Evolutionary conservation across 208 protist species (phyloP).

Genomic region (Phytomonas sp.): DNA sequence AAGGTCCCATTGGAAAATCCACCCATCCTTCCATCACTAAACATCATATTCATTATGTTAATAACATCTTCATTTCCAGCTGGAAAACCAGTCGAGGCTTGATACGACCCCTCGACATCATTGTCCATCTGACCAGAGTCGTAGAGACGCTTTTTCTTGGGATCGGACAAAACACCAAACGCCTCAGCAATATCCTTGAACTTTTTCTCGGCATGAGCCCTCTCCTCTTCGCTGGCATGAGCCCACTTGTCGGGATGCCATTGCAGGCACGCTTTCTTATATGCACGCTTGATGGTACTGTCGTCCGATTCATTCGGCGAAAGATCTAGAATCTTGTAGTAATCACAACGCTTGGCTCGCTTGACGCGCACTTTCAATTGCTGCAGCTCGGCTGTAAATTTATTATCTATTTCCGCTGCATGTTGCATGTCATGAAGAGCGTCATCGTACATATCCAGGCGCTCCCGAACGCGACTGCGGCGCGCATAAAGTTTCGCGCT

Average conservation of each 20-base stretch:
- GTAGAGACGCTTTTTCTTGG: slow-evolving; percentile 85
- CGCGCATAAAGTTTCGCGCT: slow-evolving; percentile 85
- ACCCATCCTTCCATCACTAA: slow-evolving; percentile 23
- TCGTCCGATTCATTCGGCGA: slow-evolving; percentile 49
- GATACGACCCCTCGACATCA: slow-evolving; percentile 30
- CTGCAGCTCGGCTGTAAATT: slow-evolving; percentile 50
- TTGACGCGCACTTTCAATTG: slow-evolving; percentile 52
- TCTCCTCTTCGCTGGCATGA: slow-evolving; percentile 61
- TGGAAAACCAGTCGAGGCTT: slow-evolving; percentile 12
- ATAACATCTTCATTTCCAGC: slow-evolving; percentile 27
- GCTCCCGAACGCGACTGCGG: slow-evolving; percentile 69
- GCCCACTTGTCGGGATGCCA: slow-evolving; percentile 93
- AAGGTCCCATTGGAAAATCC: slow-evolving; percentile 14
- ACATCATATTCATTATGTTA: slow-evolving; percentile 66
- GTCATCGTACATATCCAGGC: slow-evolving; percentile 83
- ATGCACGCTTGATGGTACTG: slow-evolving; percentile 74
- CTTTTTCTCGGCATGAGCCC: slow-evolving; percentile 63
- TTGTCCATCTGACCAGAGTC: slow-evolving; percentile 86
- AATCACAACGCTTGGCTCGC: slow-evolving; percentile 79
- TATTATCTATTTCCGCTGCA: slow-evolving; percentile 58
- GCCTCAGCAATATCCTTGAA: slow-evolving; percentile 88
- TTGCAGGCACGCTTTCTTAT: slow-evolving; percentile 76
- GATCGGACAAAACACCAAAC: slow-evolving; percentile 82
- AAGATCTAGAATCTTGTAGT: slow-evolving; percentile 88
- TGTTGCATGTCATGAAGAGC: slow-evolving; percentile 82